These are phyloP conservation scores for Sphaerobolus stellatus DNA, from an alignment of 1,284 basidiomycete genomes.

Conservation along the genomic window DNA sequence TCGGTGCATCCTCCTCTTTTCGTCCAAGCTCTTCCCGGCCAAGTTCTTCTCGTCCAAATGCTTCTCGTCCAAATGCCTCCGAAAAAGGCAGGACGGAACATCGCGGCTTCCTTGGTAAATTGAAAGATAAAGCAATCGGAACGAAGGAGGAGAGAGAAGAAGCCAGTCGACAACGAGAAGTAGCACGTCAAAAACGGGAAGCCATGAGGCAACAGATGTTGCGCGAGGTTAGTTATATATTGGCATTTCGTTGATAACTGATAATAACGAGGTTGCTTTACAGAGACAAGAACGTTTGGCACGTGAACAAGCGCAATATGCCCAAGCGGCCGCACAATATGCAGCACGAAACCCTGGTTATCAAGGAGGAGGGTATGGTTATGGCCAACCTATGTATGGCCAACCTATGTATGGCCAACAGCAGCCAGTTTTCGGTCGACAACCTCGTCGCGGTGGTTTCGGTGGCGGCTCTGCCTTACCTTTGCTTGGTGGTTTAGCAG, in stretches of 20 bases:
- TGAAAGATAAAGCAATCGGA: slow-evolving; percentile 62
- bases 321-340: slow-evolving; percentile 12
- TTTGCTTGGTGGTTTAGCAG: slow-evolving; percentile 57
- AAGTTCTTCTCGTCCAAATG: slow-evolving; percentile 17
- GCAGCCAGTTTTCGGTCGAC: slow-evolving; percentile 5
- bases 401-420: slow-evolving; percentile 1
- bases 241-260: neutral
- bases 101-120: slow-evolving; percentile 53
- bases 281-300: slow-evolving; percentile 18
- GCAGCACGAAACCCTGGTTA: neutral
- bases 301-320: slow-evolving; percentile 2
- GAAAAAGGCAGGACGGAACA: slow-evolving; percentile 30
- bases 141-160: slow-evolving; percentile 64
- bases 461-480: slow-evolving; percentile 41
- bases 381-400: slow-evolving; percentile 4
- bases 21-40: slow-evolving; percentile 17
- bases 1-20: no score
- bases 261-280: slow-evolving; percentile 10
- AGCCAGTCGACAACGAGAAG: slow-evolving; percentile 30
- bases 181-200: slow-evolving; percentile 19
- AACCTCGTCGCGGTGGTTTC: slow-evolving; percentile 21
- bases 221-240: slow-evolving; percentile 15
- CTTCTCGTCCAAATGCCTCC: slow-evolving; percentile 23
- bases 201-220: slow-evolving; percentile 39
- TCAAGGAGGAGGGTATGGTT: slow-evolving; percentile 11